Evolutionary conservation across 2,329 filamentous ascomycete genomes (phyloP), one percentile per base, ranked within the genome.

Genomic region (Xylariomycetidae sp.): DNA sequence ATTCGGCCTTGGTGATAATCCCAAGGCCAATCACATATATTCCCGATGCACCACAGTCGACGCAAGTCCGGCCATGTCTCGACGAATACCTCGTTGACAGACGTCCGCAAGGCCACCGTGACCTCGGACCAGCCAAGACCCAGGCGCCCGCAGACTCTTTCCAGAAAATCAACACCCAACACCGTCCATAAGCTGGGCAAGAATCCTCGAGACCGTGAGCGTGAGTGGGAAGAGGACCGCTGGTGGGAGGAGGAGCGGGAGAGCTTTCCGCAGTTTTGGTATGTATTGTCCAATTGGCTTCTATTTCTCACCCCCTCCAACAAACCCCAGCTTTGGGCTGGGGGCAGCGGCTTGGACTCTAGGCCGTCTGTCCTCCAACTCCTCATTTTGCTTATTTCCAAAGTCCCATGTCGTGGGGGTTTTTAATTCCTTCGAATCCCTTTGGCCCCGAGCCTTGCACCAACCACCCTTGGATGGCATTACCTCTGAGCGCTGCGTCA

Each of bases 201-300:
- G 47, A 69, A 62, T 40, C 63, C 68, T 9, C 66, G 66, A 34
- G 69, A 75, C 30, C 62, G 69, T 16, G 71, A 76, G 45, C 63
- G 63, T 39, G 67, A 74, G 41, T 61, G 63, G 51, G 64, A 70
- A 37, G 69, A 72, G 22, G 62, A 66, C 38, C 58, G 57, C 30
- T 66, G 64, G 53, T 74, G 64, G 54, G 69, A 74, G 33, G 70
- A 79, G 34, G 75, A 78, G 49, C 64, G 74, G 35, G 77, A 81
- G 50, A 77, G 71, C 56, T 81, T 82, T 42, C 77, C 77, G 15
- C 76, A 80, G 53, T 81, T 68, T 51, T 82, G 77, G 77, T 82
- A 69, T 37, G 74, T 70, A 37, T 42, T 26, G 26, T 45, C 34
- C 33, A 8, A 8, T 23, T 23, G 20, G 8, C 20, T 23, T 23